A percentile compares a stretch with the other conserved stretches of the same genome.
These are phyloP conservation scores for Kodamaea jinghongensis DNA, from an alignment of 805 yeast species.

Conservation along the genomic window DNA sequence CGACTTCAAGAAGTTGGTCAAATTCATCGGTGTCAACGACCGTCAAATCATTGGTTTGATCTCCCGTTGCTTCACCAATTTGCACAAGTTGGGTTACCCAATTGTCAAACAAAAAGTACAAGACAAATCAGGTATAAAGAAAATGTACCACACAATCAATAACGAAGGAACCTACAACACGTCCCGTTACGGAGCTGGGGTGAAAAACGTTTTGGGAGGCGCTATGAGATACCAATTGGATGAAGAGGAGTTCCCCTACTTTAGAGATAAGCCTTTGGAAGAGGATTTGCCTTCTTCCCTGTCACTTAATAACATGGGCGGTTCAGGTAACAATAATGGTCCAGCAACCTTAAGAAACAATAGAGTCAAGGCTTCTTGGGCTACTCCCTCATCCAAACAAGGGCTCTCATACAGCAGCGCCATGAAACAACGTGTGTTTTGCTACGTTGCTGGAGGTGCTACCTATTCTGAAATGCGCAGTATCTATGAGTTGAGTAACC, in stretches of 20 bases:
- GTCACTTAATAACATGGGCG: conserved; percentile 2
- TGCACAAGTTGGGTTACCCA: conserved; percentile 53
- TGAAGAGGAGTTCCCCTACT: conserved; percentile 65
- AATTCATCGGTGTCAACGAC: conserved; percentile 47
- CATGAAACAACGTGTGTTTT: conserved; percentile 66
- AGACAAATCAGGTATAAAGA: conserved; percentile 46
- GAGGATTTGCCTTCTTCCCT: conserved; percentile 33
- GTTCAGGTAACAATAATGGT: conserved; percentile 6
- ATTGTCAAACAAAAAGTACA: conserved; percentile 43
- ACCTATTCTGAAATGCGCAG: conserved; percentile 80
- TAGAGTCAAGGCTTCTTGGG: conserved; percentile 76
- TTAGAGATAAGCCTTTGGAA: conserved; percentile 67
- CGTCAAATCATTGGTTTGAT: conserved; percentile 55
- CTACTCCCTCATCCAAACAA: conserved; percentile 35
- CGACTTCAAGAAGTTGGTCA: conserved; percentile 69
- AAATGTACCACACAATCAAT: conserved; percentile 55
- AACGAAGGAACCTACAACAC: conserved; percentile 56
- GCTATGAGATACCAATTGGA: conserved; percentile 52
- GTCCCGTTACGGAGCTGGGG: conserved; percentile 71
- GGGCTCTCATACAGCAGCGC: conserved; percentile 10
- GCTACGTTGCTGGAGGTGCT: conserved; percentile 86
- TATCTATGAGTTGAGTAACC: conserved; percentile 63
- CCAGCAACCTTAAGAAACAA: conserved; percentile 60
- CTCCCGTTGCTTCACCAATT: conserved; percentile 46
- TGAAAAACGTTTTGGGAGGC: conserved; percentile 55